Base-by-base conservation (phyloP, 1,139 yeast species). In the Suhomyces kunorum region DNA sequence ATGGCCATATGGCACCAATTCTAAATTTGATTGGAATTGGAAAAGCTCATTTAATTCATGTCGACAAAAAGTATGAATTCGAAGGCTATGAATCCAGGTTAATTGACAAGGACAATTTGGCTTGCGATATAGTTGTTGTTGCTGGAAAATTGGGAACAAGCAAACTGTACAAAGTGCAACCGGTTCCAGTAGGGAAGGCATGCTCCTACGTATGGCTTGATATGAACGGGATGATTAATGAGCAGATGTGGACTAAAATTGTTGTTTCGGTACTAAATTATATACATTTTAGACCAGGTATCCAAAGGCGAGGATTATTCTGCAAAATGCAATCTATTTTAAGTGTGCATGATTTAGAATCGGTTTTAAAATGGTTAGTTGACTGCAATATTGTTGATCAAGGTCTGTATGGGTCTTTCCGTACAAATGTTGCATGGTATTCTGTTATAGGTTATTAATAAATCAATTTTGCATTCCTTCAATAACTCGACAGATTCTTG, bases 191-290 rank as follows among this genome's bases (percentile, higher is more conserved):
- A 3, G 84, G 81, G 0, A 63, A 68, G 20, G 80, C 92, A 1
- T 82, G 88, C 43, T 76, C 85, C 1, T 77, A 77, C 36, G 61
- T 86, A 8, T 88, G 96, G 96, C 68, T 86, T 8, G 86, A 83
- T 49, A 60, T 83, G 24, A 60, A 69, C 30, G 94, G 95, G 1
- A 61, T 70, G 20, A 70, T 87, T 18, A 80, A 84, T 49, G 63
- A 61, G 18, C 58, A 59, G 0, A 59, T 86, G n/a, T 88, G 95
- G 90, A 61, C 63, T 9, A 74, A 71, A 40, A 57, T 83, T 0
- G 59, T 83, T 0, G 62, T 72, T 20, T 68, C 78, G n/a, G 47
- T 80, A 0, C 44, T 81, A 1, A 63, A 71, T 42, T 70, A 69
- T 35, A 57, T 86, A n/a, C 68, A 81, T 11, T 75, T 80, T 54